Conservation (phyloP, 345 rosid species). For the Moricandia moricandioides region DNA sequence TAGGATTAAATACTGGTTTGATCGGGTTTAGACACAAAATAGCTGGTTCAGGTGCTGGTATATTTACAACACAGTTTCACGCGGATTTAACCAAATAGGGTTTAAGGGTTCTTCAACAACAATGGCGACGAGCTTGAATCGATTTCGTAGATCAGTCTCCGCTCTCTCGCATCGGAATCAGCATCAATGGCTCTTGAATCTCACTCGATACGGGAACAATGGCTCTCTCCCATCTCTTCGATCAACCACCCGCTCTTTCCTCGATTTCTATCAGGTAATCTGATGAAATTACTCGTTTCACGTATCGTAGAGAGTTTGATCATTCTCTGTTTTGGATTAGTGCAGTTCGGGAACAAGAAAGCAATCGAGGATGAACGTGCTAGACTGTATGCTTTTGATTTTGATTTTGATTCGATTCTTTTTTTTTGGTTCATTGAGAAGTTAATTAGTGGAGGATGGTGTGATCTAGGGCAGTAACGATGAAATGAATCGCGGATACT, state of each 20-base stretch:
- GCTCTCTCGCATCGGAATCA: slow-evolving; percentile 24
- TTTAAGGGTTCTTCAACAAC: slow-evolving; percentile 30
- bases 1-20: not conserved
- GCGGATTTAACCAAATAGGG: slow-evolving; percentile 23
- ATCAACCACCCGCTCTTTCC: slow-evolving; percentile 56
- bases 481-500: slow-evolving; percentile 94
- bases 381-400: slow-evolving; percentile 80
- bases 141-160: slow-evolving; percentile 37
- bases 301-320: not conserved
- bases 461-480: slow-evolving; percentile 83
- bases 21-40: not conserved
- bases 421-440: not conserved
- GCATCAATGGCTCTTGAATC: not conserved
- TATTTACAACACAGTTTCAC: not conserved
- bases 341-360: slow-evolving; percentile 65
- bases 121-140: slow-evolving; percentile 54
- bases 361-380: slow-evolving; percentile 81
- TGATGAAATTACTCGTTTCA: not conserved
- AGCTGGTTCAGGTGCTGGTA: not conserved
- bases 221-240: slow-evolving; percentile 40
- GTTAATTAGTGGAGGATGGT: slow-evolving; percentile 27
- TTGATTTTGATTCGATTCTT: not conserved
- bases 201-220: slow-evolving; percentile 25
- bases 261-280: slow-evolving; percentile 66
- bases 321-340: slow-evolving; percentile 9